Percentiles rank a stretch among this genome's conserved stretches.
These are phyloP conservation scores for Myxozyma geophila DNA, from an alignment of 805 yeast genomes.

Conservation along the genomic window DNA sequence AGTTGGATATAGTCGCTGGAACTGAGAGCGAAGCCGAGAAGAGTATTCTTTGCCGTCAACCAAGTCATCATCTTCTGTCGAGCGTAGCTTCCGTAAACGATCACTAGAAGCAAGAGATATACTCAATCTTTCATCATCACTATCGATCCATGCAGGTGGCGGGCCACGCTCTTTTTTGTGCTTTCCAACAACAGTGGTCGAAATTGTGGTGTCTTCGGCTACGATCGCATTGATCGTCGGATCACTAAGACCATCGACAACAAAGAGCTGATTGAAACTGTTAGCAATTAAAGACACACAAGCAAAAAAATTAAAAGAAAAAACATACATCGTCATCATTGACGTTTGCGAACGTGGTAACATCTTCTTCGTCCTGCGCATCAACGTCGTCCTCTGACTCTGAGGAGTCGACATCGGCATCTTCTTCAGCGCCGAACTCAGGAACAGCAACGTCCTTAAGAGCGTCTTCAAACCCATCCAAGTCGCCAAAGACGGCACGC, in stretches of 20 bases:
- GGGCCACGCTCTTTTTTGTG: slow-evolving; percentile 41
- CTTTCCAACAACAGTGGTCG: slow-evolving; percentile 20
- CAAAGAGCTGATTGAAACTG: slow-evolving; percentile 17
- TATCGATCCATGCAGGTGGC: slow-evolving; percentile 77
- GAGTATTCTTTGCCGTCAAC: slow-evolving; percentile 67
- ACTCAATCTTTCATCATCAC: slow-evolving; percentile 79
- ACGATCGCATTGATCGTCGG: slow-evolving; percentile 20
- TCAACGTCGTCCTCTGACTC: slow-evolving; percentile 17
- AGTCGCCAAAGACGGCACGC: slow-evolving; percentile 87
- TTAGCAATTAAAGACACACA: not conserved
- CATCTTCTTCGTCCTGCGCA: slow-evolving; percentile 18
- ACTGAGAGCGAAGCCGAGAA: slow-evolving; percentile 70
- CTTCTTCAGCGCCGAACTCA: slow-evolving; percentile 15
- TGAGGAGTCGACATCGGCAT: slow-evolving; percentile 19
- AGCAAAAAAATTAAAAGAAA: not conserved
- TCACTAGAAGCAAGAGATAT: slow-evolving; percentile 65
- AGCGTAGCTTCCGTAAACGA: slow-evolving; percentile 72
- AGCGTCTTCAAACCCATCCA: slow-evolving; percentile 69
- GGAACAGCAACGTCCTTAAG: slow-evolving; percentile 55
- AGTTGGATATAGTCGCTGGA: slow-evolving; percentile 71
- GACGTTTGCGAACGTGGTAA: slow-evolving; percentile 27
- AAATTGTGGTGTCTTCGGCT: slow-evolving; percentile 43
- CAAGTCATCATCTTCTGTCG: slow-evolving; percentile 55
- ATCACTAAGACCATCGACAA: slow-evolving; percentile 42
- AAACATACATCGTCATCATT: slow-evolving; percentile 27